phyloP scores from a whole-genome alignment of 1,284 basidiomycete species.

The Cryptococcus sp. region DNA sequence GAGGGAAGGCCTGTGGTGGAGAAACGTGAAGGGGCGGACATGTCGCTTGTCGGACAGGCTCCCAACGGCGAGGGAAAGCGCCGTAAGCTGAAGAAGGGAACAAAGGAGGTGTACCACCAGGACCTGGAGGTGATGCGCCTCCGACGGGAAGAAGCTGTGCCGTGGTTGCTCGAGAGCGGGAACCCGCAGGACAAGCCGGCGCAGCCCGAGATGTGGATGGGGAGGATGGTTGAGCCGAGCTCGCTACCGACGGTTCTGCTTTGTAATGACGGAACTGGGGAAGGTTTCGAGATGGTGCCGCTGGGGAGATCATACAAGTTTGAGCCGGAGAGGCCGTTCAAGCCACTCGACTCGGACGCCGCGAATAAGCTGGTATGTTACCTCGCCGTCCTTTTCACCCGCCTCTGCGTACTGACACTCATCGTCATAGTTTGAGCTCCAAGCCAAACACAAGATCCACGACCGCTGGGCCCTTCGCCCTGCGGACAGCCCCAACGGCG shows the following conservation, averaged over 20 bases:
- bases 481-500: conserved; percentile 6
- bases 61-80: conserved; percentile 19
- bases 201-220: conserved; percentile 43
- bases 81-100: conserved; percentile 21
- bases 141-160: conserved; percentile 41
- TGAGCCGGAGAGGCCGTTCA: conserved; percentile 43
- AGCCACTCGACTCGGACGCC: conserved; percentile 40
- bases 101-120: conserved; percentile 43
- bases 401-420: conserved; percentile 1
- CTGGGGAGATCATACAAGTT: conserved; percentile 43
- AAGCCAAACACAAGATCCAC: conserved; percentile 39
- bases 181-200: conserved; percentile 22
- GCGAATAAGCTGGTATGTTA: conserved; percentile 41
- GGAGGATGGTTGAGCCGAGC: conserved; percentile 34
- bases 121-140: conserved; percentile 43
- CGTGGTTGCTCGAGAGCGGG: conserved; percentile 43
- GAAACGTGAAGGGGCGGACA: conserved; percentile 34
- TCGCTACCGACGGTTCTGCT: conserved; percentile 37
- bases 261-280: conserved; percentile 35
- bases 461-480: conserved; percentile 42
- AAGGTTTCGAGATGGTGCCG: conserved; percentile 41
- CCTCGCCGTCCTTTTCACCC: background rate
- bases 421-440: conserved; percentile 36
- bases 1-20: conserved; percentile 40
- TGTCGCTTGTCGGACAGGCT: conserved; percentile 35